Base-by-base conservation (phyloP, 352 stramenopile species). In the Pythium biforme region DNA sequence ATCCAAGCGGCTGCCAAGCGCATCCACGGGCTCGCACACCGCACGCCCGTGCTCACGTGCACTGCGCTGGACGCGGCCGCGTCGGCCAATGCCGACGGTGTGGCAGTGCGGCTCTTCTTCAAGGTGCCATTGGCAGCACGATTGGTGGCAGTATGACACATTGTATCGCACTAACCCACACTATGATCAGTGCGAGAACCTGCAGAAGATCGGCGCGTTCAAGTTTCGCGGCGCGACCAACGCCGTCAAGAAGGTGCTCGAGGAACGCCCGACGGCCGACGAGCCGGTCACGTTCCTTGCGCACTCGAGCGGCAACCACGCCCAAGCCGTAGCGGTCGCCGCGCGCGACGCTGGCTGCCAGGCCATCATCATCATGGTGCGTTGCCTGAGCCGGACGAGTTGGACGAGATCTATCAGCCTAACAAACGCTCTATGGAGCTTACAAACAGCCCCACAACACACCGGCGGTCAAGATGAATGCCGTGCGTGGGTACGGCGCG, bases 221-320 rank as follows among this genome's bases (percentile, higher is more conserved):
- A 94, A 96, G 73, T 92, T 92, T 60, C 83, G 85, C 17, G 85
- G 85, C 5, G 87, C 87, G 39, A 71, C 83, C 39, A 94, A 92
- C 50, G 84, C 82, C 25, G 70, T 88, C 43, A 77, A 78, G 60
- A 79, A 76, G 45, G 64, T 69, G 40, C 52, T 82, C 25, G 80
- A 88, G 43, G 68, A 22, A 33, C 66, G 20, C 37, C 64, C 55
- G 19, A 26, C 19, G 1, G 37, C 25, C 40, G 40, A 17, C 20
- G 59, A 49, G 6, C 22, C 37, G 50, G 64, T 48, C 49, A 86
- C 74, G 34, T 88, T 97, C 31, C 74, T 97, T 25, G 97, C 89
- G 27, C 88, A 97, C 72, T 97, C 86, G 54, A 96, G 83, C 27
- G 94, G 92, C 1, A 98, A 98, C 68, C 90, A 98, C 69, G 92